Evolutionary conservation across 306 rosid genomes (phyloP), one percentile per base, ranked within the genome.

Genomic region (Cucurbita maxima): DNA sequence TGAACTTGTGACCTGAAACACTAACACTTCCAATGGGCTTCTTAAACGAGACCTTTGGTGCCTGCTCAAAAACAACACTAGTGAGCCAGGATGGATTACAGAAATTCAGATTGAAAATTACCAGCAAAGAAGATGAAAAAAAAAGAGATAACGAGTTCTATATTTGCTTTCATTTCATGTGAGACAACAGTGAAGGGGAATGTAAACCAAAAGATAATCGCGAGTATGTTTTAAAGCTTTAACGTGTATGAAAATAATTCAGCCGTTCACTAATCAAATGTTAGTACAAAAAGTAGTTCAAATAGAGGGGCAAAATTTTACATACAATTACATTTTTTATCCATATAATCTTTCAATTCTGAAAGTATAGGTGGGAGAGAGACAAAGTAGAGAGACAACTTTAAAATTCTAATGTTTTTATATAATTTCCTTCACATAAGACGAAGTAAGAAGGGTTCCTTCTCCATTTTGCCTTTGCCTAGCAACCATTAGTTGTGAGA

Each of bases 1-100:
- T 78, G 69, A 86, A 84, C 81, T 86, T 86, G 82, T 86, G 90
- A 61, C 90, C 90, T 5, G 88, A 86, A 44, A 82, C 85, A 37
- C 86, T 76, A 3, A 82, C 85, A 36, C 86, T 84, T 51, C 86
- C 84, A 4, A 84, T 87, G 52, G 87, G 85, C 76, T 77, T 81
- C 79, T 83, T 86, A 79, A 86, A 86, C 54, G 75, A 41, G 25
- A 86, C 90, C 76, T 84, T 84, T 20, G 88, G 88, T 58, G 84
- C 90, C 90, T 86, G 88, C 30, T 56, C 47, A 68, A n/a, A 57
- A 73, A 20, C 73, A 53, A 50, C 44, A 70, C 43, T 14, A 47
- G 58, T 68, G 73, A 67, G 73, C 73, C 12, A 57, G 15, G 55
- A 16, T 64, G 40, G 43, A 20, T 12, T 12, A 25, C 41, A 19